These are phyloP conservation scores for Botryotinia globosa DNA, from an alignment of 2,329 filamentous ascomycete genomes.

Conservation along the genomic window DNA sequence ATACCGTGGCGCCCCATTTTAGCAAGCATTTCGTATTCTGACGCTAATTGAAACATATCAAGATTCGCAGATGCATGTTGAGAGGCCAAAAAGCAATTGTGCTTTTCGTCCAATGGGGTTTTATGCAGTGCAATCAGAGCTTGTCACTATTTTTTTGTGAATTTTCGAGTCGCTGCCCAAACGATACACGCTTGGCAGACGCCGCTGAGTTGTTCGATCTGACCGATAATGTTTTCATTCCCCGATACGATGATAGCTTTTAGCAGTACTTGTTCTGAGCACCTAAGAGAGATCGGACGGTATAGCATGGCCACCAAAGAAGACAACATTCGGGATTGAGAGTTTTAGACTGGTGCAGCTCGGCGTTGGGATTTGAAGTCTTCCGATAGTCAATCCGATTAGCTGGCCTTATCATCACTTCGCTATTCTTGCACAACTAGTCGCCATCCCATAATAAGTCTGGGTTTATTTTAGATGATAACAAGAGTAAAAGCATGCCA, in stretches of 20 bases:
- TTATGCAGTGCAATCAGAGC: background rate
- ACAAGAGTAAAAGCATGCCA: too few species aligned
- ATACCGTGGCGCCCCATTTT: slow-evolving; percentile 94
- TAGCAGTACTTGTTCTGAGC: background rate
- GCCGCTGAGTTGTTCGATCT: background rate
- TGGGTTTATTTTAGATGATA: background rate
- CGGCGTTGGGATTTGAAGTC: background rate
- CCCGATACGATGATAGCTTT: background rate
- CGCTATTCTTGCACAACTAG: background rate
- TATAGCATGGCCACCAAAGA: background rate
- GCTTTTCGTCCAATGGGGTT: background rate
- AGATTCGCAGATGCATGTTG: background rate
- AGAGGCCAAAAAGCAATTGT: background rate
- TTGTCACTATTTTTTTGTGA: background rate
- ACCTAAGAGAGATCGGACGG: background rate
- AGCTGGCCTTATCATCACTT: background rate
- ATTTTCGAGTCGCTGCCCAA: background rate
- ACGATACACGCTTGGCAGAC: background rate
- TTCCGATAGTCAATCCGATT: background rate
- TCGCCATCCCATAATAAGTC: background rate
- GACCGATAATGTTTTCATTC: background rate
- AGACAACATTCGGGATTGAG: background rate
- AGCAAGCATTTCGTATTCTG: slow-evolving; percentile 85
- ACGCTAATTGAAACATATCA: slow-evolving; percentile 50
- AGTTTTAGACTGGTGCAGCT: too few species aligned